phyloP scores from a whole-genome alignment of 1,284 basidiomycete species.

The Apiotrichum porosum region DNA sequence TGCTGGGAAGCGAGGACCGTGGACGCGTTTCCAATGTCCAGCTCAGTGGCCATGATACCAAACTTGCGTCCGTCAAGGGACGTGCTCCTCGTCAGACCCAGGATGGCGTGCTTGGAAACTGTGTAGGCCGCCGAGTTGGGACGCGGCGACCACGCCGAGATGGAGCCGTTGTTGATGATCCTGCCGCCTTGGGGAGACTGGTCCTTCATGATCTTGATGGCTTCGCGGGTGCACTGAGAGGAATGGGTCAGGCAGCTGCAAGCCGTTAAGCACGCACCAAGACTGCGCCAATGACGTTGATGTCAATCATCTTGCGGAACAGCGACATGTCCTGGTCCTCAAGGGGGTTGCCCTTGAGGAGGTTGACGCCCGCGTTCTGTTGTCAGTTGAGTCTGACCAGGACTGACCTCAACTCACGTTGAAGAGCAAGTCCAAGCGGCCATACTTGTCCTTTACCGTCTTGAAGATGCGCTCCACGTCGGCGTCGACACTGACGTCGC shows the following conservation, averaged over 20 bases:
- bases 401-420: slow-evolving; percentile 55
- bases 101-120: slow-evolving; percentile 70
- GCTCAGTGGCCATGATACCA: slow-evolving; percentile 69
- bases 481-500: slow-evolving; percentile 54
- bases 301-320: slow-evolving; percentile 62
- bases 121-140: slow-evolving; percentile 63
- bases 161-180: slow-evolving; percentile 78
- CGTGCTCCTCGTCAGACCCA: slow-evolving; percentile 67
- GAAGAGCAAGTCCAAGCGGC: slow-evolving; percentile 68
- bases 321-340: slow-evolving; percentile 61
- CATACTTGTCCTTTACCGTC: slow-evolving; percentile 57
- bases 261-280: slow-evolving; percentile 46
- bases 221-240: slow-evolving; percentile 67
- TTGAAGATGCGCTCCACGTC: slow-evolving; percentile 55
- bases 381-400: no score
- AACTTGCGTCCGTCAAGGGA: slow-evolving; percentile 68
- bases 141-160: slow-evolving; percentile 68
- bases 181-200: slow-evolving; percentile 70
- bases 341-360: slow-evolving; percentile 51
- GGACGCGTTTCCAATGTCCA: slow-evolving; percentile 72
- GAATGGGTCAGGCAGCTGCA: background rate
- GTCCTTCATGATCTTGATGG: slow-evolving; percentile 65
- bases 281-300: slow-evolving; percentile 68
- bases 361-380: slow-evolving; percentile 56
- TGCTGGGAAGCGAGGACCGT: slow-evolving; percentile 57